phyloP scores from a whole-genome alignment of 768 basidiomycete genomes.

The Leccinum pellstonianum region DNA sequence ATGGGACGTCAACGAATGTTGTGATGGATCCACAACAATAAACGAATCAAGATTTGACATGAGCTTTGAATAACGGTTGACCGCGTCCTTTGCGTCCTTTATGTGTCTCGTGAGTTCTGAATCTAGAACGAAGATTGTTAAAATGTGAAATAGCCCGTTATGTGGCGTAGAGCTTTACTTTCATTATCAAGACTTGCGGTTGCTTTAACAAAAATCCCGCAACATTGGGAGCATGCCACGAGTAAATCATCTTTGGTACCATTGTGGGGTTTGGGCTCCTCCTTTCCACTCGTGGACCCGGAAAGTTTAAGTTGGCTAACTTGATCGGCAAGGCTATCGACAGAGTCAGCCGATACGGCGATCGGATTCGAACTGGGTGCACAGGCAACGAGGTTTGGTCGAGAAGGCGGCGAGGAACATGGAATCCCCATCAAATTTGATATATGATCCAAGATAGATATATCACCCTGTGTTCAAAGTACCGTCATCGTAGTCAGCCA shows the following conservation, averaged over 20 bases:
- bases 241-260: constrained; percentile 18
- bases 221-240: constrained; percentile 41
- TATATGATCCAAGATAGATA: constrained; percentile 47
- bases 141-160: background rate
- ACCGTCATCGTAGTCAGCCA: background rate
- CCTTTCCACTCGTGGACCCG: constrained; percentile 1
- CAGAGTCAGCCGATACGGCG: background rate
- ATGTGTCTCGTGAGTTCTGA: constrained; percentile 21
- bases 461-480: constrained; percentile 42
- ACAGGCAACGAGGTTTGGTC: background rate
- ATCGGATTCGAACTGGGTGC: background rate
- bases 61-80: constrained; percentile 23
- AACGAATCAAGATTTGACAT: constrained; percentile 12
- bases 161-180: constrained; percentile 4
- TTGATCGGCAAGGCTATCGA: constrained; percentile 21
- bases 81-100: constrained; percentile 16
- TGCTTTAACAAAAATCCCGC: constrained; percentile 44
- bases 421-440: constrained; percentile 37
- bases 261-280: background rate
- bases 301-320: constrained; percentile 24
- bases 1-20: background rate
- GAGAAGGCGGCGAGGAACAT: constrained; percentile 5
- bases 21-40: background rate
- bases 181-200: constrained; percentile 35
- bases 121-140: constrained; percentile 4